Evolutionary conservation across 1,284 basidiomycete species (phyloP), one percentile per base, ranked within the genome.

Genomic region (Trametes sp.): DNA sequence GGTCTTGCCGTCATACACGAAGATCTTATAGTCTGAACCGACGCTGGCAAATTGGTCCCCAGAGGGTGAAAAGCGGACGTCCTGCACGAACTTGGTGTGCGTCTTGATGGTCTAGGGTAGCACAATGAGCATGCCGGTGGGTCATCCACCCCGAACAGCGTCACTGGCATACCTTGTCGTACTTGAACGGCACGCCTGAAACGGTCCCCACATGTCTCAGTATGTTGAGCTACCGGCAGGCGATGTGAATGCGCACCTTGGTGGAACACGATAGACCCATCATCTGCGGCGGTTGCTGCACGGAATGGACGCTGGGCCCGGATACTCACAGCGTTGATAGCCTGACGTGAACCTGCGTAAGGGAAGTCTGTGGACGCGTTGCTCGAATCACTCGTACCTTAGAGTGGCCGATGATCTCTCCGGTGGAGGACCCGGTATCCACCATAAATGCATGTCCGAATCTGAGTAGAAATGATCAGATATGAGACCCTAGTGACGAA

Each of bases 21-120:
- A 93, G 23, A 91, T 80, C 79, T 96, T 97, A 52, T 85, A 87
- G 77, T 99, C 98, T 4, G 94, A 94, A 29, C 95, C 97, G 16
- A 94, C 95, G 50, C 94, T 96, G 16, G 88, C 92, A 74, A 98
- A 98, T 26, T 89, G 80, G 51, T 90, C 86, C 4, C 95, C 96
- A 35, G 89, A 89, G 0, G 90, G 88, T 0, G 95, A 84, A 74
- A 90, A 98, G 59, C 88, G 86, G 24, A 98, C 87, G 63, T 98
- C 94, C 75, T 98, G 95, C 5, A 99, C 94, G 74, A 98, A 99
- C 74, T 93, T 94, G 3, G 90, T 92, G 76, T 99, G 98, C 0
- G 91, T 93, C 72, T 87, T 90, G 76, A 96, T 92, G n/a, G 88
- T 88, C 88, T 91, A 21, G 16, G 46, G n/a, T 2, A 49, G 35